Percentiles rank a stretch among this genome's conserved stretches.
These are phyloP conservation scores for Zygosaccharomyces kombuchaensis DNA, from an alignment of 805 yeast genomes.

Conservation along the genomic window DNA sequence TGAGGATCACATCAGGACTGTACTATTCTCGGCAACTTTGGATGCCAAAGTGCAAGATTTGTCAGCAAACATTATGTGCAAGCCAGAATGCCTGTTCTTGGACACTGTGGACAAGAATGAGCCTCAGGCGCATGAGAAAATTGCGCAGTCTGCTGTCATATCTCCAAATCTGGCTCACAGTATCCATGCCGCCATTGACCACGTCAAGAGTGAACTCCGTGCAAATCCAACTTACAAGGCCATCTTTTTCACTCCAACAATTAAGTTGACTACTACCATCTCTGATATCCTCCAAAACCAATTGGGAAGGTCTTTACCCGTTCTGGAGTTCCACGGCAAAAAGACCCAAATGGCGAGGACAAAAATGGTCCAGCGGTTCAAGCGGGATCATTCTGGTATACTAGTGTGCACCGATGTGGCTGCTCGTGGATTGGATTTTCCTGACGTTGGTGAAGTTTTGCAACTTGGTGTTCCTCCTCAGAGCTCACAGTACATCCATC, in stretches of 20 bases:
- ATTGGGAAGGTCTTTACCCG: slow-evolving; percentile 29
- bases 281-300: slow-evolving; percentile 39
- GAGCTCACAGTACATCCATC: slow-evolving; percentile 78
- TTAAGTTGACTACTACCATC: slow-evolving; percentile 59
- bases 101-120: slow-evolving; percentile 73
- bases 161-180: slow-evolving; percentile 55
- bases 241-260: slow-evolving; percentile 78
- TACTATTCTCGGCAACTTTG: slow-evolving; percentile 86
- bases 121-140: slow-evolving; percentile 74
- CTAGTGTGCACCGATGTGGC: slow-evolving; percentile 88
- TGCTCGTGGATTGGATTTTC: slow-evolving; percentile 96
- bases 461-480: slow-evolving; percentile 78
- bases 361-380: slow-evolving; percentile 50
- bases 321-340: slow-evolving; percentile 63
- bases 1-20: slow-evolving; percentile 48
- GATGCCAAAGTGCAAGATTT: slow-evolving; percentile 61
- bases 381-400: slow-evolving; percentile 45
- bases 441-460: slow-evolving; percentile 76
- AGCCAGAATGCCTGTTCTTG: slow-evolving; percentile 50
- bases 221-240: slow-evolving; percentile 57
- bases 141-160: slow-evolving; percentile 59
- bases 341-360: slow-evolving; percentile 67
- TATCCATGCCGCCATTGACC: slow-evolving; percentile 52
- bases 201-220: slow-evolving; percentile 41
- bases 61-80: slow-evolving; percentile 56